Conservation (phyloP, 1,284 basidiomycete species). For the Coniferiporia weirii region DNA sequence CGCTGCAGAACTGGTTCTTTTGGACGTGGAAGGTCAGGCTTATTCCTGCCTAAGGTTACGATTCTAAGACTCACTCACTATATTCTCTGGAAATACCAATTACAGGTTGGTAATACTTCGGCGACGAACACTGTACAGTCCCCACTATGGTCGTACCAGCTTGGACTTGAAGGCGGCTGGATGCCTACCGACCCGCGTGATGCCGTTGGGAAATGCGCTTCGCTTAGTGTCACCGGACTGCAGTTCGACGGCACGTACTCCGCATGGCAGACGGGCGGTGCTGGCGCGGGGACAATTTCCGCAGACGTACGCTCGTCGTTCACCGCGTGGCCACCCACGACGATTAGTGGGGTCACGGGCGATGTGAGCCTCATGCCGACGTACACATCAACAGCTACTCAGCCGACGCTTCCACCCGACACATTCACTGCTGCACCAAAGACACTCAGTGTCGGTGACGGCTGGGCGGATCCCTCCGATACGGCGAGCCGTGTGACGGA, state of each 20-base stretch:
- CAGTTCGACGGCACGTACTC: conserved; percentile 56
- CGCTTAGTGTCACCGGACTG: conserved; percentile 40
- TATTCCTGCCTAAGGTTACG: background rate
- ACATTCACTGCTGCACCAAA: conserved; percentile 44
- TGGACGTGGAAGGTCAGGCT: conserved; percentile 46
- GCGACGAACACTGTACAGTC: conserved; percentile 34
- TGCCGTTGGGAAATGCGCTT: conserved; percentile 61
- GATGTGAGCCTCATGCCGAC: conserved; percentile 44
- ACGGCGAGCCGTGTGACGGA: conserved; percentile 48
- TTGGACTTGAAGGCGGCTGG: conserved; percentile 57
- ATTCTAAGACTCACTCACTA: background rate
- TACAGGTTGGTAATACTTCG: conserved; percentile 47
- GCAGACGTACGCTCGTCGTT: conserved; percentile 43
- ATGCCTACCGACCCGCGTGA: conserved; percentile 75
- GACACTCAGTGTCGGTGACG: conserved; percentile 53
- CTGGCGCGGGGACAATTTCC: conserved; percentile 59
- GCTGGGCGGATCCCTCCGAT: conserved; percentile 68
- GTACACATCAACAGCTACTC: conserved; percentile 66
- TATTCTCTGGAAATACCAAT: conserved; percentile 17
- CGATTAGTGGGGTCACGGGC: conserved; percentile 39
- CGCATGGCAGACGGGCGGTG: conserved; percentile 75
- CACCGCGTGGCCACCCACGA: conserved; percentile 52
- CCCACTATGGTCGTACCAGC: conserved; percentile 47
- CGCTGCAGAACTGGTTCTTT: conserved; percentile 47
- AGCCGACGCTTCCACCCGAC: conserved; percentile 55